phyloP scores from a whole-genome alignment of 805 yeast genomes.

The Brettanomyces custersianus region DNA sequence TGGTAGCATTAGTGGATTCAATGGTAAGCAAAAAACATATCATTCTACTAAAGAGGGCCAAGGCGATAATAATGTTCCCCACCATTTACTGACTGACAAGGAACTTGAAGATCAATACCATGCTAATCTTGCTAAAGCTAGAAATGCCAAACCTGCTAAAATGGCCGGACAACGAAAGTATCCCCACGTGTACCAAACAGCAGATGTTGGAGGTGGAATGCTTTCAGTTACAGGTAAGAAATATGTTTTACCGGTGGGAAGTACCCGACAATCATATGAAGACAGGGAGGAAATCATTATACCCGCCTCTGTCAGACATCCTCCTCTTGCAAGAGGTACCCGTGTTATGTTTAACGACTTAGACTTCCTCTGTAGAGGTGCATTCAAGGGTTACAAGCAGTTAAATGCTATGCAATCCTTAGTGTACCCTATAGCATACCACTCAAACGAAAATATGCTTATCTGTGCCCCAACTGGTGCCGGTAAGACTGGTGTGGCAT shows the following conservation, averaged over 20 bases:
- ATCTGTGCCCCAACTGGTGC: conserved; percentile 99
- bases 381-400: conserved; percentile 69
- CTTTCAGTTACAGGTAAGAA: conserved; percentile 77
- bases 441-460: conserved; percentile 88
- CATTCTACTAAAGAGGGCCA: too few relatives aligned
- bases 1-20: too few relatives aligned
- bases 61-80: not conserved
- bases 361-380: conserved; percentile 74
- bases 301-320: conserved; percentile 56
- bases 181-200: conserved; percentile 80
- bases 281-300: conserved; percentile 67
- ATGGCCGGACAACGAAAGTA: conserved; percentile 41
- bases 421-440: conserved; percentile 86
- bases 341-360: conserved; percentile 53
- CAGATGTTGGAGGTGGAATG: conserved; percentile 51
- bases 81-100: conserved; percentile 37
- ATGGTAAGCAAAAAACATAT: not conserved
- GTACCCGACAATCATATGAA: conserved; percentile 53
- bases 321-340: conserved; percentile 33
- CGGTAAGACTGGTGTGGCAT: conserved; percentile 92
- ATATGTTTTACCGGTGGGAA: conserved; percentile 72
- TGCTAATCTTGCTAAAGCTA: conserved; percentile 40
- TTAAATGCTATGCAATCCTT: conserved; percentile 85
- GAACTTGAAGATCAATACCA: conserved; percentile 46
- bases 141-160: conserved; percentile 39